Evolutionary conservation across 805 yeast species (phyloP), one percentile per base, ranked within the genome.

Genomic region (Scheffersomyces amazonensis): DNA sequence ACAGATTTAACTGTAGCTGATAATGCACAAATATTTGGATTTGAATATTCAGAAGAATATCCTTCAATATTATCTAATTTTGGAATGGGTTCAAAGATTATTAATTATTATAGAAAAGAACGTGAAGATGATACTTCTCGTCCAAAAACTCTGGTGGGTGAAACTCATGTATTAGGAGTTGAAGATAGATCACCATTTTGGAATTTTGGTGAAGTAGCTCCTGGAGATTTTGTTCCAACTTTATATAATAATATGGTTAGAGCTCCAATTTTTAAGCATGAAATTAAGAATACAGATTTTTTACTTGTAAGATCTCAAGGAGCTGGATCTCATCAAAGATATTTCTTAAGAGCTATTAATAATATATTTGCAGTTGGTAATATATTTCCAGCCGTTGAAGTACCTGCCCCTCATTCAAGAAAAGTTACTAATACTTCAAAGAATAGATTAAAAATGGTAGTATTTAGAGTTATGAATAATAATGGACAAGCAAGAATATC

Each of bases 351-450:
- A 46, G 71, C 71, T 15, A 73, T 93, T 17, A 81, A 82, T 36
- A 80, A 81, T 55, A 55, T 87, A 34, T 93, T 88, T 58, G 80
- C 88, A 0, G 96, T 90, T 11, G 99, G 99, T 1, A 96, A 93
- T 55, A 76, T 86, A 0, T 81, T 88, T 48, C 99, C 99, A 1
- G 96, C 88, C 2, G 86, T 87, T 33, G 96, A 88, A 53, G 83
- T 93, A 23, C 99, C 99, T 0, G 97, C 98, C 1, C 99, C 99
- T 2, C 96, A 93, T 57, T 88, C 97, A 1, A 77, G 99, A 60
- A 89, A 88, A 52, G 97, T 90, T 16, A 90, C 98, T 1, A 83
- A 96, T 3, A 90, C 95, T 17, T 80, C 89, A 30, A 90, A 91
- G 52, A 90, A 89, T 54, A 73, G 99, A 44, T 67, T 93, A 47